Conservation (phyloP, 2,329 filamentous ascomycete species). For the Colletotrichum sp. region DNA sequence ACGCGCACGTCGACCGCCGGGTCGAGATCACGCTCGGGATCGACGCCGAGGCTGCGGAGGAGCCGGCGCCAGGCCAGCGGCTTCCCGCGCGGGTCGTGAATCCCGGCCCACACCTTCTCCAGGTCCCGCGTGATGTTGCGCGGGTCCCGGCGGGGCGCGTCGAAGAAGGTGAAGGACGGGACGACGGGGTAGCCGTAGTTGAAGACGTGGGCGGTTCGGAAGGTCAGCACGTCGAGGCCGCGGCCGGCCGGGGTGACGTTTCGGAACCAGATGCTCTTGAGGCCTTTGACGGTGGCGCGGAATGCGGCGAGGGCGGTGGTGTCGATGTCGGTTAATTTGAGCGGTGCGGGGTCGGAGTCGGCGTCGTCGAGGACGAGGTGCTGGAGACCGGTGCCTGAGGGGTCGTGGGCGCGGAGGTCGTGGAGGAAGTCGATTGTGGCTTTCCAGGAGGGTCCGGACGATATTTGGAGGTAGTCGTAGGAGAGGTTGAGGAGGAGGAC, state of each 20-base stretch:
- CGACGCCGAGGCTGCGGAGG: neutral
- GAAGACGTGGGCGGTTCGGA: neutral
- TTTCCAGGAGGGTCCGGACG: neutral
- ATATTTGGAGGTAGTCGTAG: neutral
- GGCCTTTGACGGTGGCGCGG: neutral
- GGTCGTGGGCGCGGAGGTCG: constrained; percentile 3
- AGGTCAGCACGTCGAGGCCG: neutral
- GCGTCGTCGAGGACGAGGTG: neutral
- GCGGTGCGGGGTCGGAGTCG: neutral
- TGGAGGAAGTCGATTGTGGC: neutral
- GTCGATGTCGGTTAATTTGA: neutral
- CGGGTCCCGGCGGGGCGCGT: neutral
- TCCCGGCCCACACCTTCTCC: neutral
- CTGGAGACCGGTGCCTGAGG: neutral
- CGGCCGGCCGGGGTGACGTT: neutral
- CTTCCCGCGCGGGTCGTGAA: neutral
- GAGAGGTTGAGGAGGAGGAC: neutral
- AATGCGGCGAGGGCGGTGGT: neutral
- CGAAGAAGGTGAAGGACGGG: constrained; percentile 8
- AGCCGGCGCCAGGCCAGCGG: neutral
- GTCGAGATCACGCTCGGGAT: neutral
- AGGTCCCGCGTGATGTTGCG: neutral
- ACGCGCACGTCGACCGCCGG: neutral
- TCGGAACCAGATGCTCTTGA: constrained; percentile 12
- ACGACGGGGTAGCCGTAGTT: constrained; percentile 7